Percentiles rank a stretch among this genome's conserved stretches.
These are phyloP conservation scores for Cytospora chrysosperma DNA, from an alignment of 2,329 filamentous ascomycete genomes.

Conservation along the genomic window DNA sequence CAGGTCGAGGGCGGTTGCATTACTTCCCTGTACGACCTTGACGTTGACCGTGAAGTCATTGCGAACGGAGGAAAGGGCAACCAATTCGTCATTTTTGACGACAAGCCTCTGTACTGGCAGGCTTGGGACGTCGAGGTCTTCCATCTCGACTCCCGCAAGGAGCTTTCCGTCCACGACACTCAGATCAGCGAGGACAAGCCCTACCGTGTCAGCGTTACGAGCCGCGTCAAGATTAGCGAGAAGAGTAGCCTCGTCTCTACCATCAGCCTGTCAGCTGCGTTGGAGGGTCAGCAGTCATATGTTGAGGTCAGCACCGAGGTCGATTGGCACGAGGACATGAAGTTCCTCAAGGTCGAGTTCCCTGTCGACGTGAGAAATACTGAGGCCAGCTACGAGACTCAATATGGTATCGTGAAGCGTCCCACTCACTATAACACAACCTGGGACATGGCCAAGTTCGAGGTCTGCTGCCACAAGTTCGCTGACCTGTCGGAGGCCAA, in stretches of 20 bases:
- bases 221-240: constrained; percentile 83
- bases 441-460: constrained; percentile 91
- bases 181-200: constrained; percentile 69
- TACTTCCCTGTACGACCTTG: constrained; percentile 77
- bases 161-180: constrained; percentile 68
- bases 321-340: constrained; percentile 97
- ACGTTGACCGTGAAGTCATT: constrained; percentile 73
- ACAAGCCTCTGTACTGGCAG: constrained; percentile 97
- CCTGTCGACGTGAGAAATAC: constrained; percentile 88
- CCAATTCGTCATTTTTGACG: constrained; percentile 91
- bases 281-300: constrained; percentile 63
- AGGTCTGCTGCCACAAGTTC: constrained; percentile 94
- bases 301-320: constrained; percentile 82
- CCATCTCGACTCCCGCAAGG: constrained; percentile 82
- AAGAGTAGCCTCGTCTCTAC: constrained; percentile 83
- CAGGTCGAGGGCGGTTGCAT: constrained; percentile 74
- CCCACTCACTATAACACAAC: constrained; percentile 98
- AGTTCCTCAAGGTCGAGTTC: constrained; percentile 98
- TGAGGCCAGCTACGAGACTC: constrained; percentile 92
- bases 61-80: constrained; percentile 75
- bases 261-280: constrained; percentile 71
- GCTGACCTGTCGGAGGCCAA: constrained; percentile 85
- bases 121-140: constrained; percentile 98
- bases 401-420: constrained; percentile 83
- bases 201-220: constrained; percentile 77